Conservation (phyloP, 352 stramenopile species). For the Globisporangium nagaii region DNA sequence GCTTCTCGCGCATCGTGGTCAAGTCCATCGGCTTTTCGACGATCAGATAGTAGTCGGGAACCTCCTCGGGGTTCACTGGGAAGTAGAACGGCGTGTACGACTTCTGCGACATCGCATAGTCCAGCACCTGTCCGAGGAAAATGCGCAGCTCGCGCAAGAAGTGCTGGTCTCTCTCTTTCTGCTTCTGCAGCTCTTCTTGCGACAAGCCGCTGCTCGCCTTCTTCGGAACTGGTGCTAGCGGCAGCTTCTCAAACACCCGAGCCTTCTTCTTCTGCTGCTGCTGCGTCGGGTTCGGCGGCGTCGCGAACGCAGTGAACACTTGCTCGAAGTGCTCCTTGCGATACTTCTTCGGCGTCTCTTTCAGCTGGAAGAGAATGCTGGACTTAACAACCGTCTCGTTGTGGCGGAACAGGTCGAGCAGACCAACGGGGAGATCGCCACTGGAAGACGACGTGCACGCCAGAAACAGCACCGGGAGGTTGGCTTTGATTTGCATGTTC, state of each 20-base stretch:
- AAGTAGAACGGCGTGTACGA: slow-evolving; percentile 62
- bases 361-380: slow-evolving; percentile 41
- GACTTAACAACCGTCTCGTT: slow-evolving; percentile 34
- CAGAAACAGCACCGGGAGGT: slow-evolving; percentile 75
- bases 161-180: slow-evolving; percentile 74
- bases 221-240: slow-evolving; percentile 43
- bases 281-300: slow-evolving; percentile 24
- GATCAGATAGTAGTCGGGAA: slow-evolving; percentile 89
- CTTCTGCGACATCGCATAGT: slow-evolving; percentile 74
- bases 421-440: slow-evolving; percentile 32
- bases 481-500: slow-evolving; percentile 58
- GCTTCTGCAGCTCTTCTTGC: slow-evolving; percentile 29
- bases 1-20: slow-evolving; percentile 82
- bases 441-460: slow-evolving; percentile 47
- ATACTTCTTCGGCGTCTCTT: slow-evolving; percentile 17
- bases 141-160: slow-evolving; percentile 84
- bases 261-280: slow-evolving; percentile 14
- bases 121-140: slow-evolving; percentile 79
- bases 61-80: slow-evolving; percentile 66
- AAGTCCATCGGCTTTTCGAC: slow-evolving; percentile 87
- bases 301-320: slow-evolving; percentile 49
- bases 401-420: slow-evolving; percentile 57
- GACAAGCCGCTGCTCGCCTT: slow-evolving; percentile 25
- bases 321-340: slow-evolving; percentile 58
- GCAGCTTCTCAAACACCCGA: slow-evolving; percentile 38